Percentiles rank a stretch among this genome's conserved stretches.
phyloP scores from a whole-genome alignment of 208 protist genomes.

The Crithidia brevicula region DNA sequence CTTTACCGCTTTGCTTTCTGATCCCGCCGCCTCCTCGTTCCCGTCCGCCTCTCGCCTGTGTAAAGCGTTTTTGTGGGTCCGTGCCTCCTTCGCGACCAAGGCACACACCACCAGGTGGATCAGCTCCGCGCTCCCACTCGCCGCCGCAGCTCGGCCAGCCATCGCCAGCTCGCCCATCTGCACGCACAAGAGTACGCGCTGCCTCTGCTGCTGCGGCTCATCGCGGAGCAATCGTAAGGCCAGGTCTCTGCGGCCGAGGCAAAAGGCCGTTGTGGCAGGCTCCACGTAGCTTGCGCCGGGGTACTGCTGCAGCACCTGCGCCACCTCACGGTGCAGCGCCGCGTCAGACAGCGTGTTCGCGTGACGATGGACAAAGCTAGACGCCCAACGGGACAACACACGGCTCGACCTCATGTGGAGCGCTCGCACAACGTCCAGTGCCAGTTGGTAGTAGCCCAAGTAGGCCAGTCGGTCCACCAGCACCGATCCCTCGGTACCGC shows the following conservation, averaged over 20 bases:
- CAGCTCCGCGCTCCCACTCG: slow-evolving; percentile 44
- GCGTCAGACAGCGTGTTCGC: slow-evolving; percentile 6
- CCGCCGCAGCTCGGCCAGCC: slow-evolving; percentile 31
- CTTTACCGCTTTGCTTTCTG: not conserved
- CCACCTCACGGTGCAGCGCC: slow-evolving; percentile 25
- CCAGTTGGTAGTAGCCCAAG: slow-evolving; percentile 44
- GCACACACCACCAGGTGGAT: slow-evolving; percentile 40
- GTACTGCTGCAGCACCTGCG: slow-evolving; percentile 26
- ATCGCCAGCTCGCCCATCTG: slow-evolving; percentile 35
- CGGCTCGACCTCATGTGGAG: slow-evolving; percentile 31
- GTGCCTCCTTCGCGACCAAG: slow-evolving; percentile 20
- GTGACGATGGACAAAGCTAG: slow-evolving; percentile 13
- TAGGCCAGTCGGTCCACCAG: slow-evolving; percentile 47
- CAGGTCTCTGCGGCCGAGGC: slow-evolving; percentile 25
- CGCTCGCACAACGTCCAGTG: slow-evolving; percentile 38
- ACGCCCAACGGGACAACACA: slow-evolving; percentile 39
- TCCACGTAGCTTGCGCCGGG: slow-evolving; percentile 43
- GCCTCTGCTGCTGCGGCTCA: slow-evolving; percentile 35
- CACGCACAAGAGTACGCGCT: slow-evolving; percentile 38
- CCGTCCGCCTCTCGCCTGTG: not conserved
- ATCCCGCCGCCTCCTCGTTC: not conserved
- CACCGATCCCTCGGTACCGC: slow-evolving; percentile 33
- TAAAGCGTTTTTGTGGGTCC: not conserved
- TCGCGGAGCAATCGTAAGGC: slow-evolving; percentile 47
- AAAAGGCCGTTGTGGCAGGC: slow-evolving; percentile 37